These are phyloP conservation scores for Colletotrichum sp. DNA, from an alignment of 2,329 filamentous ascomycete species.

Conservation along the genomic window DNA sequence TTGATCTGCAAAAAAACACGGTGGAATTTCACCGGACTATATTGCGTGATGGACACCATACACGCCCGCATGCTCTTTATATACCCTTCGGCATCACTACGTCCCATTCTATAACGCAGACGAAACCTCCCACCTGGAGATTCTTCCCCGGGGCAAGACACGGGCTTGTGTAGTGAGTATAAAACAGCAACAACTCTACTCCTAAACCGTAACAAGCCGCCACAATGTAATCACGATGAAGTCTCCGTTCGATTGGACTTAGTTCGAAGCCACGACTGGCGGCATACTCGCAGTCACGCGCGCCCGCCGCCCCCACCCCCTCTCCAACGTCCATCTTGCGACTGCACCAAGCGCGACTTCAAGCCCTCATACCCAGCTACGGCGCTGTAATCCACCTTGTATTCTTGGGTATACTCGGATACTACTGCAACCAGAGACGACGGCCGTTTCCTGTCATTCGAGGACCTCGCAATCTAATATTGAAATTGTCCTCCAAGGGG, in stretches of 20 bases:
- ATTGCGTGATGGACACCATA: background rate
- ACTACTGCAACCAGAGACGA: background rate
- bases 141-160: background rate
- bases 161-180: background rate
- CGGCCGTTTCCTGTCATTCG: no score
- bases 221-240: background rate
- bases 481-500: background rate
- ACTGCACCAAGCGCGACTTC: no score
- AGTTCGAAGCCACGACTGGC: background rate
- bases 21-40: no score
- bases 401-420: background rate
- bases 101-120: background rate
- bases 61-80: rapidly evolving
- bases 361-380: background rate
- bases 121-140: background rate
- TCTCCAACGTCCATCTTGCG: rapidly evolving
- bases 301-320: no score
- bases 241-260: background rate
- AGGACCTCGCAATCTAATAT: no score
- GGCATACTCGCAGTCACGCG: background rate
- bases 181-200: rapidly evolving
- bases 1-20: no score
- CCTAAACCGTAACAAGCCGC: rapidly evolving
- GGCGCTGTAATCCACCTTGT: rapidly evolving
- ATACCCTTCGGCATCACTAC: background rate